A percentile compares a stretch with the other conserved stretches of the same genome.
Conservation (phyloP, 2,329 filamentous ascomycete species). For the Fusarium solani-melongenae region DNA sequence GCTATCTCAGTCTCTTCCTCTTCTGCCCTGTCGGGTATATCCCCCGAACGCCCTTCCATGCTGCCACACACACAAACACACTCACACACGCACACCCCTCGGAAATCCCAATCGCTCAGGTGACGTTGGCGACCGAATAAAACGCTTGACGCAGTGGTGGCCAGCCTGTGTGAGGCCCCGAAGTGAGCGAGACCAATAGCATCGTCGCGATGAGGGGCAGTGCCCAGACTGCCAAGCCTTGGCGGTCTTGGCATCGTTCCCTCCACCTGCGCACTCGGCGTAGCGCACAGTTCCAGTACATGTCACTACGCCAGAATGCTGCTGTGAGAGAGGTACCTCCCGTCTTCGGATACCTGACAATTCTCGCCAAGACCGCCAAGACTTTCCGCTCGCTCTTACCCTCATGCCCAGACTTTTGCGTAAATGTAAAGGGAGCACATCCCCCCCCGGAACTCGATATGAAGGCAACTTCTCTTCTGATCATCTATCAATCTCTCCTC, state of each 20-base stretch:
- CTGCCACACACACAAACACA: background rate
- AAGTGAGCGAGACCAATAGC: constrained; percentile 46
- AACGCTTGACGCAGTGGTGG: constrained; percentile 46
- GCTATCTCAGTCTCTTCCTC: background rate
- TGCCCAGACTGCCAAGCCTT: constrained; percentile 55
- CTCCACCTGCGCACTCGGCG: constrained; percentile 41
- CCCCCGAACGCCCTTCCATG: background rate
- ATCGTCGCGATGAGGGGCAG: constrained; percentile 45
- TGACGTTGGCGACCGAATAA: constrained; percentile 43
- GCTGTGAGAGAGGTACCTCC: background rate
- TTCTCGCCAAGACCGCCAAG: constrained; percentile 50
- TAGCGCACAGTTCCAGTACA: constrained; percentile 34
- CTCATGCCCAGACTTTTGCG: constrained; percentile 48
- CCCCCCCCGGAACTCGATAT: constrained; percentile 42
- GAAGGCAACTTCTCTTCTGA: constrained; percentile 36
- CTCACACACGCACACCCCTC: background rate
- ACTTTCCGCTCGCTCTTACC: constrained; percentile 52
- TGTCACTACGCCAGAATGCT: fast-evolving
- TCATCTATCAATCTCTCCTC: constrained; percentile 27
- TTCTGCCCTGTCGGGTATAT: background rate
- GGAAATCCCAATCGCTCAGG: constrained; percentile 40
- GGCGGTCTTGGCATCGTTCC: constrained; percentile 49
- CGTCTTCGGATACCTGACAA: constrained; percentile 28
- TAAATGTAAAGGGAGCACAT: constrained; percentile 52
- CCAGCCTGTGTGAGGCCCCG: constrained; percentile 44